A percentile compares a stretch with the other conserved stretches of the same genome.
These are phyloP conservation scores for Henckelia pumila DNA, from an alignment of 257 asterid genomes.

Conservation along the genomic window DNA sequence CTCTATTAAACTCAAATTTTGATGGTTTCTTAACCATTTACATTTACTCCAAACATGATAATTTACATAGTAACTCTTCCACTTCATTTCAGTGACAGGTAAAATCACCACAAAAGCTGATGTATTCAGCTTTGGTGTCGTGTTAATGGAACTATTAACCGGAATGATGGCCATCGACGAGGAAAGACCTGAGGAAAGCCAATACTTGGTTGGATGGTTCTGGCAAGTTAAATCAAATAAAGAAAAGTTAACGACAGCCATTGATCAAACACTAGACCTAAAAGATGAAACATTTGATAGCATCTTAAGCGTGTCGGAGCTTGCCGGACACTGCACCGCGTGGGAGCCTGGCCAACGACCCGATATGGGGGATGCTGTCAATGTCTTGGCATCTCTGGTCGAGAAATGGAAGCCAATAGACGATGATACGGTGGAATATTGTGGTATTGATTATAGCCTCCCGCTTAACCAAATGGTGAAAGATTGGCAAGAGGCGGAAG, in stretches of 20 bases:
- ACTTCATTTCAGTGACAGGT: slow-evolving; percentile 60
- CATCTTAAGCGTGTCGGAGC: slow-evolving; percentile 69
- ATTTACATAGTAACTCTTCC: neutral
- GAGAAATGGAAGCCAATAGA: slow-evolving; percentile 84
- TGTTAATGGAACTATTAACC: slow-evolving; percentile 83
- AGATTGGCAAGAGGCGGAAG: slow-evolving; percentile 87
- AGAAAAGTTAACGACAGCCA: slow-evolving; percentile 61
- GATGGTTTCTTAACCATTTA: neutral
- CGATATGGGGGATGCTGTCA: slow-evolving; percentile 83
- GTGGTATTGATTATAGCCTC: slow-evolving; percentile 89
- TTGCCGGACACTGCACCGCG: slow-evolving; percentile 91
- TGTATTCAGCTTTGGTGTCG: slow-evolving; percentile 88
- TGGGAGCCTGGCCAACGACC: slow-evolving; percentile 86
- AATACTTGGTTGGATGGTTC: slow-evolving; percentile 80
- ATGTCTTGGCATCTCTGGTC: slow-evolving; percentile 61
- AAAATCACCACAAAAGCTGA: slow-evolving; percentile 86
- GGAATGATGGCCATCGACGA: slow-evolving; percentile 82
- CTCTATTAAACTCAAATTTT: neutral
- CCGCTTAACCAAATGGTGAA: slow-evolving; percentile 94
- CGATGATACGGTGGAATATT: slow-evolving; percentile 64
- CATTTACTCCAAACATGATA: neutral
- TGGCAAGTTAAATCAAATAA: slow-evolving; percentile 61
- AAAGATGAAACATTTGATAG: slow-evolving; percentile 53
- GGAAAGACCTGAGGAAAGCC: slow-evolving; percentile 81
- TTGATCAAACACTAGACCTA: slow-evolving; percentile 51